Evolutionary conservation across 805 yeast species (phyloP), one percentile per base, ranked within the genome.

Genomic region (Candida khao-thaluensis): DNA sequence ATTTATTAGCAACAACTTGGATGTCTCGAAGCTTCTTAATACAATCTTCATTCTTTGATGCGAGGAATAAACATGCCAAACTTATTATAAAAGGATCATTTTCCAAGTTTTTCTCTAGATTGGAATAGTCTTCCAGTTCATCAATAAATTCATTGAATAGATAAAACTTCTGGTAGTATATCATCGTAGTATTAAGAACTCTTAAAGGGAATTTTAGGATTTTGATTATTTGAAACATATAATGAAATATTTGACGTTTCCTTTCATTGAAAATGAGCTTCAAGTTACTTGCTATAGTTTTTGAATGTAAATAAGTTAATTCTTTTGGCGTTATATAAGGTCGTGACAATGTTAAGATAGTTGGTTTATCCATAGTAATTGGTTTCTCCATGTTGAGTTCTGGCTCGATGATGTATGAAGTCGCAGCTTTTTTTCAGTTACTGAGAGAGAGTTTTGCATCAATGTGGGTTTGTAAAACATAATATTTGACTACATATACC

Each of bases 11-110:
- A 11, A 72, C 77, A 3, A 61, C 57, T 31, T 82, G 72, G 9
- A 88, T 71, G 31, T 84, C 86, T 37, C 77, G 69, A 11, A 83
- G 57, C 49, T 84, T 84, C 56, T 87, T 88, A 29, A 88, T 81
- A 29, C 89, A 85, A 53, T 89, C 96, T 53, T 86, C 95, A 47
- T 81, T 79, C 57, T 89, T 87, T 30, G 82, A 67, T 2, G 95
- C 84, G 11, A 86, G 64, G 41, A 85, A 75, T 6, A 89, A 56
- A 38, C 88, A 74, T 7, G 91, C 74, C 7, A 82, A 60, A 0
- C 86, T 85, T n/a, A 85, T 74, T 30, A 82, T 81, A 47, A 70
- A 71, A 30, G 80, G 77, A 38, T 73, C 68, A 27, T 55, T 57
- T 36, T 64, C 70, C 35, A 60, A 49, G 31, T 59, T 62, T 29